phyloP scores from a whole-genome alignment of 2,329 filamentous ascomycete genomes.

The Botrytis porri region DNA sequence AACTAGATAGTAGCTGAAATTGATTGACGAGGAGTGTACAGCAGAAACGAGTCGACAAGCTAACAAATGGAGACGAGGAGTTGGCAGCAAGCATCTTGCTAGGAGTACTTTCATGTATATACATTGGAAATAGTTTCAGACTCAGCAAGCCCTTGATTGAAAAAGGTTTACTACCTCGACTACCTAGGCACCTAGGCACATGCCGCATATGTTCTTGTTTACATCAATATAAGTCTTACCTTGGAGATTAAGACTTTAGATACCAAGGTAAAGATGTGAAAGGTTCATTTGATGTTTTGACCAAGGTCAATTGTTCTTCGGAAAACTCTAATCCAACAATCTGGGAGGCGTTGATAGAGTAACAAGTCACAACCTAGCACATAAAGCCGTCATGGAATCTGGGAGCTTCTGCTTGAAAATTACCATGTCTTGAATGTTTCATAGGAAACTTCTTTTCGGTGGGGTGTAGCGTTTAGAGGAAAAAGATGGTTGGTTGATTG shows the following conservation, averaged over 20 bases:
- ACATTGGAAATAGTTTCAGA: neutral
- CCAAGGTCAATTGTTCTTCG: neutral
- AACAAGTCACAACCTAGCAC: neutral
- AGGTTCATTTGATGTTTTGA: neutral
- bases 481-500: constrained; percentile 3
- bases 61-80: neutral
- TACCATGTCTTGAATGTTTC: neutral
- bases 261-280: neutral
- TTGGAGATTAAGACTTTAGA: neutral
- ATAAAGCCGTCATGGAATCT: neutral
- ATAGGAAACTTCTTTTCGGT: neutral
- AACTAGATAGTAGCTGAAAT: neutral
- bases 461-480: neutral
- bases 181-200: too few relatives aligned
- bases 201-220: neutral
- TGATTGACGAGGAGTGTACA: neutral
- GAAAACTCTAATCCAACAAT: neutral
- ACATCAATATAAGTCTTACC: neutral
- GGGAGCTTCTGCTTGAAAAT: neutral
- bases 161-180: neutral
- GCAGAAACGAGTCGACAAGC: neutral
- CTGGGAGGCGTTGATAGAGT: neutral
- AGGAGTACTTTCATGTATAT: neutral
- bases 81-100: neutral
- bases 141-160: neutral